A percentile compares a stretch with the other conserved stretches of the same genome.
Conservation (phyloP, 371 early-diverging fungal species). For the Mucor racemosus region DNA sequence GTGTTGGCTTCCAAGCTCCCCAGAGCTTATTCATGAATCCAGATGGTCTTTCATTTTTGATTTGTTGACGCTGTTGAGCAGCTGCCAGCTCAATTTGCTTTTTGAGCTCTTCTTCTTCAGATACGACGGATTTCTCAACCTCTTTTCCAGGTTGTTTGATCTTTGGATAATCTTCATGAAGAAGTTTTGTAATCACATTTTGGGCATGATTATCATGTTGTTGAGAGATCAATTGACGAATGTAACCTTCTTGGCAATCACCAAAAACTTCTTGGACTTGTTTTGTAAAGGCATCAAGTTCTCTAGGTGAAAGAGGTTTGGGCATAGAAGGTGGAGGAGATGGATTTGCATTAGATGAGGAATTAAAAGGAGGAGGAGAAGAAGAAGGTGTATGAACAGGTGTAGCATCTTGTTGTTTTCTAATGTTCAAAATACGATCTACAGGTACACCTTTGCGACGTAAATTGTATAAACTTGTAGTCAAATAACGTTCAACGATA, state of each 20-base stretch:
- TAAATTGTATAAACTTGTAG: conserved; percentile 64
- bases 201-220: conserved; percentile 63
- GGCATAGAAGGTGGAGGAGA: conserved; percentile 11
- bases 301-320: conserved; percentile 24
- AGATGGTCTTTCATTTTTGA: conserved; percentile 7
- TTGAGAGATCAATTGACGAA: conserved; percentile 57
- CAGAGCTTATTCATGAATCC: conserved; percentile 27
- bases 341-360: not conserved
- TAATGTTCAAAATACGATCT: conserved; percentile 80
- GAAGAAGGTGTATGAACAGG: conserved; percentile 5
- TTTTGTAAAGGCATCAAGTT: conserved; percentile 47
- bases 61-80: conserved; percentile 4
- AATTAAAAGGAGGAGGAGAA: not conserved
- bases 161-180: conserved; percentile 66
- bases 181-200: conserved; percentile 64
- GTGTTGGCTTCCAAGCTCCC: conserved; percentile 21
- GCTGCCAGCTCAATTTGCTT: conserved; percentile 3
- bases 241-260: conserved; percentile 67
- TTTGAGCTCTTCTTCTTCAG: conserved; percentile 18
- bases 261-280: conserved; percentile 70
- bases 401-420: conserved; percentile 38
- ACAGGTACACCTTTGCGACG: conserved; percentile 86
- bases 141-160: conserved; percentile 8
- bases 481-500: conserved; percentile 67
- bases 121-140: not conserved